A percentile compares a stretch with the other conserved stretches of the same genome.
phyloP scores from a whole-genome alignment of 2,329 filamentous ascomycete species.

The Fusarium xylarioides region DNA sequence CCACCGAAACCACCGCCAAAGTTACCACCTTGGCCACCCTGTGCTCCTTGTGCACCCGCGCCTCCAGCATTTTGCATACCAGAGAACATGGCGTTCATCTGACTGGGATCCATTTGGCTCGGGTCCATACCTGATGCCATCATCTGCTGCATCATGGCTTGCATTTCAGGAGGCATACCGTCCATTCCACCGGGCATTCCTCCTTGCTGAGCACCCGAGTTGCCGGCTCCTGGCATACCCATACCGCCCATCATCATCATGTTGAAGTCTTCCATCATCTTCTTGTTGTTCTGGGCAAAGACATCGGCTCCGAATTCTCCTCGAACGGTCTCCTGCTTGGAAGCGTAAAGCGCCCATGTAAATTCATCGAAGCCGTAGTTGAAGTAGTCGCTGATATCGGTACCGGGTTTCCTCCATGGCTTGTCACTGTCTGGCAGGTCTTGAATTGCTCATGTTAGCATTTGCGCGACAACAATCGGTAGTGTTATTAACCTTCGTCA shows the following conservation, averaged over 20 bases:
- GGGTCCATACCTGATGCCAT: conserved; percentile 72
- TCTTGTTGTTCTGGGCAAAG: conserved; percentile 74
- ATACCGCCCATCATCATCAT: conserved; percentile 72
- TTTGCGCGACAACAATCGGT: neutral
- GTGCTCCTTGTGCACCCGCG: conserved; percentile 51
- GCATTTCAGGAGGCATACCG: conserved; percentile 72
- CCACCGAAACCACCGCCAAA: conserved; percentile 64
- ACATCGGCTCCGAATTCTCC: conserved; percentile 77
- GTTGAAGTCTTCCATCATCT: conserved; percentile 77
- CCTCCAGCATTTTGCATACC: conserved; percentile 62
- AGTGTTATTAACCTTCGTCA: conserved; percentile 64
- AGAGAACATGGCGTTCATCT: conserved; percentile 68
- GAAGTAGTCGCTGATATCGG: conserved; percentile 96
- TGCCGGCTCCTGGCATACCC: conserved; percentile 52
- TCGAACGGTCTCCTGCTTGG: conserved; percentile 84
- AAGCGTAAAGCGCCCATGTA: conserved; percentile 93
- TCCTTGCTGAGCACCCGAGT: conserved; percentile 44
- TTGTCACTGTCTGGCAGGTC: conserved; percentile 84
- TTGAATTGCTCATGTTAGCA: conserved; percentile 38
- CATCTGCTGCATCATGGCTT: conserved; percentile 76
- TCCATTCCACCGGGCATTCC: conserved; percentile 65
- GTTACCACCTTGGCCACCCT: conserved; percentile 61
- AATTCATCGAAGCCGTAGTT: conserved; percentile 99
- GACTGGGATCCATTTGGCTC: conserved; percentile 70
- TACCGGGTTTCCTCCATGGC: conserved; percentile 93